Evolutionary conservation across 768 basidiomycete genomes (phyloP), one percentile per base, ranked within the genome.

Genomic region (Russula sp.): DNA sequence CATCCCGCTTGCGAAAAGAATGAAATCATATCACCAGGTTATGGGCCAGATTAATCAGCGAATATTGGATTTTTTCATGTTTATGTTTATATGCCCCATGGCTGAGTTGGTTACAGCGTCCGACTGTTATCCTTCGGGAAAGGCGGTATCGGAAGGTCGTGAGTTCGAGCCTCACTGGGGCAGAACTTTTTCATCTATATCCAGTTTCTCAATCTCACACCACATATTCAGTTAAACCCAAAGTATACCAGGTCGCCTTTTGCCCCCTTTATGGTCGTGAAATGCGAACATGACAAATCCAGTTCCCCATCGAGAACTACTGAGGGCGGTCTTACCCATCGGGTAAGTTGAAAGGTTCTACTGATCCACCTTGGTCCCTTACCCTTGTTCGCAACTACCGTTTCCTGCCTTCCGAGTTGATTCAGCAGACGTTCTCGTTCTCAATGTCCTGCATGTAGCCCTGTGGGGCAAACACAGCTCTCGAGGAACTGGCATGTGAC

Each of bases 91-190:
- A 59, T 80, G 78, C 79, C 78, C 79, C 78, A 80, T 80, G 79
- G 77, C 78, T 80, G 77, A 80, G 78, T 76, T 78, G 79, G 78
- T 79, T 72, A 79, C 76, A 79, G 78, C 78, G 78, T 79, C 78
- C 78, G 78, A 79, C 78, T 79, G 78, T 79, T 79, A 78, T 59
- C 26, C 55, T 16, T 28, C 11, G 3, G n/a, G 20, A 14, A 44
- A 10, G 14, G 20, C 51, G 30, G 20, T 36, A 79, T 80, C 76
- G 77, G 79, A 80, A 80, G 78, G 79, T 79, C 78, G 78, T 77
- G 78, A 79, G 78, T 80, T 80, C 79, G 78, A 80, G 74, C 78
- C 77, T 80, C 79, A 77, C 75, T 80, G 78, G 79, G 79, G 79
- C 78, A 80, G 78, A n/a, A 34, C 46, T 67, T 70, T 71, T 67